Evolutionary conservation across 2,329 filamentous ascomycete species (phyloP).

Genomic region (Alternaria novae-zelandiae): DNA sequence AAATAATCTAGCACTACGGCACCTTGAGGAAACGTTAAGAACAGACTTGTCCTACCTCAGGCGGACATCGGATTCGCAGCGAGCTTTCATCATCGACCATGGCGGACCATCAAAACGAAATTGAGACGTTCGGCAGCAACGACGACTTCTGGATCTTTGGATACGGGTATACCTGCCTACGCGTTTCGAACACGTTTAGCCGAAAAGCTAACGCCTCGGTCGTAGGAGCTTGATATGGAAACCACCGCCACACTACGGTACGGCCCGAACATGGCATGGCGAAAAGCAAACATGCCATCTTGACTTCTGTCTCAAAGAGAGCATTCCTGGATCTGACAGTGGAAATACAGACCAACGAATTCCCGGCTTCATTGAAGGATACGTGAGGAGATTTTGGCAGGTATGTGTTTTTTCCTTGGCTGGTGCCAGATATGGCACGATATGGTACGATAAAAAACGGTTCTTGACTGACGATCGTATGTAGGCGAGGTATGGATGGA

Average conservation of each 20-base stretch:
- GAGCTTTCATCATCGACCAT: constrained; percentile 14
- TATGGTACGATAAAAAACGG: background rate
- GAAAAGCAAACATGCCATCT: background rate
- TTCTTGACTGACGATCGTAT: constrained; percentile 9
- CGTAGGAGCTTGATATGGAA: constrained; percentile 95
- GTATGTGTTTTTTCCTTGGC: constrained; percentile 62
- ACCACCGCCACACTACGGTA: constrained; percentile 94
- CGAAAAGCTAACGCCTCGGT: background rate
- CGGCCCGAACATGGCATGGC: background rate
- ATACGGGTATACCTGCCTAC: constrained; percentile 72
- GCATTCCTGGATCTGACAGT: constrained; percentile 45
- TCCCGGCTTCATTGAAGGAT: constrained; percentile 89
- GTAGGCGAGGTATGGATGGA: constrained; percentile 46
- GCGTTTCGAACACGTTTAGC: background rate
- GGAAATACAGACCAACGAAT: constrained; percentile 79
- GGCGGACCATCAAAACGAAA: constrained; percentile 37
- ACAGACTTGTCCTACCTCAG: background rate
- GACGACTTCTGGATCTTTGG: constrained; percentile 95
- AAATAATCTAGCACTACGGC: background rate
- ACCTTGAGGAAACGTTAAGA: background rate
- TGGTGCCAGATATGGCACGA: background rate
- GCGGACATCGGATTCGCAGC: background rate
- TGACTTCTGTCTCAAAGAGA: background rate
- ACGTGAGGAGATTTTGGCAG: constrained; percentile 98
- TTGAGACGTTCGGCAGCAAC: constrained; percentile 44